Conservation (phyloP, 2,329 filamentous ascomycete genomes). For the Colletotrichum acutatum region DNA sequence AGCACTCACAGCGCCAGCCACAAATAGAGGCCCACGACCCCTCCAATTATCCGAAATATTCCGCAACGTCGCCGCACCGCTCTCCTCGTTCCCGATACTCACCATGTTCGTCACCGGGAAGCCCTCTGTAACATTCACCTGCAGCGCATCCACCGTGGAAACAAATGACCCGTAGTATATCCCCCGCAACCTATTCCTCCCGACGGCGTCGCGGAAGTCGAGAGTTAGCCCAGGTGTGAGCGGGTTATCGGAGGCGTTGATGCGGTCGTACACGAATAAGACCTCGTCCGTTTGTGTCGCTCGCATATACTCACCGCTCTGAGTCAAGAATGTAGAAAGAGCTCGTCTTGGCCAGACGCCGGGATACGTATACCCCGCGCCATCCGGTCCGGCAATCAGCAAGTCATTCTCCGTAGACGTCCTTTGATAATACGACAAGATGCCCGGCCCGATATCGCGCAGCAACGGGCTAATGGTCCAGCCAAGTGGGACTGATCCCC, state of each 20-base stretch:
- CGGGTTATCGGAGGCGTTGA: constrained; percentile 11
- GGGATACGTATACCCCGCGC: constrained; percentile 16
- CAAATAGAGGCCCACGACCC: constrained; percentile 8
- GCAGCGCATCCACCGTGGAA: constrained; percentile 2
- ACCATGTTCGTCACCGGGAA: constrained; percentile 17
- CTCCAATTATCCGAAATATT: constrained; percentile 7
- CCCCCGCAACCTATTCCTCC: constrained; percentile 4
- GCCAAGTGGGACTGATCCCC: constrained; percentile 13
- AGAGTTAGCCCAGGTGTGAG: not conserved
- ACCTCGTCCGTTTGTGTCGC: constrained; percentile 6
- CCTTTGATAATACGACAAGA: constrained; percentile 16
- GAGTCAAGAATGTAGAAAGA: not conserved
- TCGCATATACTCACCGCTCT: constrained; percentile 7
- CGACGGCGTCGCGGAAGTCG: constrained; percentile 9
- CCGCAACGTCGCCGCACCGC: constrained; percentile 7
- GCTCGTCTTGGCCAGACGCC: constrained; percentile 8
- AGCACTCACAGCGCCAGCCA: constrained; percentile 5
- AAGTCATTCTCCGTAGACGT: constrained; percentile 14
- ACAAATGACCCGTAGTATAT: constrained; percentile 12
- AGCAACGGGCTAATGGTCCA: constrained; percentile 23
- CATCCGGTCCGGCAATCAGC: constrained; percentile 17
- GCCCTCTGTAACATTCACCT: not conserved
- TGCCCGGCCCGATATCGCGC: constrained; percentile 8
- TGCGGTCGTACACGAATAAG: constrained; percentile 19
- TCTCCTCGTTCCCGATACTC: constrained; percentile 9